phyloP scores from a whole-genome alignment of 108 stramenopile genomes.

The Licmophora abbreviata region DNA sequence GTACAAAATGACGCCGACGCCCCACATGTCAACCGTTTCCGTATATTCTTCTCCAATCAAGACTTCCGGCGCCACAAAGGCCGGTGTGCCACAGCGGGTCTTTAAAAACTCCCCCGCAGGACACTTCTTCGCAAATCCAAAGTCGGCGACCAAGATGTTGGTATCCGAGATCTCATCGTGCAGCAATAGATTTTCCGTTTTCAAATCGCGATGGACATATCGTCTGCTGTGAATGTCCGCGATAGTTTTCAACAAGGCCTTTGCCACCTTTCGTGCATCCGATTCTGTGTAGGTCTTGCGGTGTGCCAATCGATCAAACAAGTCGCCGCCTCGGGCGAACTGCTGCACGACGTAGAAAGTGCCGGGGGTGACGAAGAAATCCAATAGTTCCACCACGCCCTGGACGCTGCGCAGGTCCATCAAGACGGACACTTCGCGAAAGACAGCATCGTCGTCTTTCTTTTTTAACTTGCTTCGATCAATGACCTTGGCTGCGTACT shows the following conservation, averaged over 20 bases:
- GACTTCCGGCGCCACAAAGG: constrained; percentile 95
- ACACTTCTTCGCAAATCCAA: constrained; percentile 89
- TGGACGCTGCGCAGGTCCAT: constrained; percentile 24
- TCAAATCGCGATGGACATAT: constrained; percentile 89
- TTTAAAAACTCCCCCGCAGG: constrained; percentile 39
- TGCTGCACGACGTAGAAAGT: constrained; percentile 83
- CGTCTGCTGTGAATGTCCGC: constrained; percentile 58
- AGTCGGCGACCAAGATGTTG: constrained; percentile 84
- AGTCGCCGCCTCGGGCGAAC: constrained; percentile 87
- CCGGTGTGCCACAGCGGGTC: constrained; percentile 92
- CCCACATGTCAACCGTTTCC: constrained; percentile 88
- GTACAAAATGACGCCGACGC: constrained; percentile 86
- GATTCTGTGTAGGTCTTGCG: constrained; percentile 78
- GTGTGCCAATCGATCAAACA: constrained; percentile 87
- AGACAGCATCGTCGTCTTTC: constrained; percentile 37
- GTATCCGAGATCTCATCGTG: constrained; percentile 54
- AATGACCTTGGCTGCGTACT: constrained; percentile 65
- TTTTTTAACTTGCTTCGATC: constrained; percentile 45
- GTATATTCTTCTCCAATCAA: constrained; percentile 69
- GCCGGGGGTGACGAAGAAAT: constrained; percentile 66
- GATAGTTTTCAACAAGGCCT: constrained; percentile 56
- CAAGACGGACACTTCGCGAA: constrained; percentile 58
- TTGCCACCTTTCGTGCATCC: constrained; percentile 73
- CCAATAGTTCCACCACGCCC: constrained; percentile 65
- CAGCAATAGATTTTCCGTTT: constrained; percentile 88